Evolutionary conservation across 169 alveolate species (phyloP).

Genomic region (Plasmodium gaboni): DNA sequence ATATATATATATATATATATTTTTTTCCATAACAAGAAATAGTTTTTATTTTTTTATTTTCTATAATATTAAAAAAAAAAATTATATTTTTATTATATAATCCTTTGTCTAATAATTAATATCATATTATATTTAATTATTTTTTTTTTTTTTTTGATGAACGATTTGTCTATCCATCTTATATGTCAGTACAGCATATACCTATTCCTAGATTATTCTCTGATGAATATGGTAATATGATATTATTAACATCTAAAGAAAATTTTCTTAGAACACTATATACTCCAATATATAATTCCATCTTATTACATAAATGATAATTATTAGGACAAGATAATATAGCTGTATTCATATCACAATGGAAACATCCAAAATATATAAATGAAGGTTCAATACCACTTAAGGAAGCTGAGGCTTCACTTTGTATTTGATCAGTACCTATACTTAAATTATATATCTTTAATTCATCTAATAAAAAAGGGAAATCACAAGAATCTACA

Average conservation of each 20-base stretch:
- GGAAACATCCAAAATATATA: slow-evolving; percentile 89
- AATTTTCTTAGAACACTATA: slow-evolving; percentile 63
- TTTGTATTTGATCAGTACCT: slow-evolving; percentile 85
- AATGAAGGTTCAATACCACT: slow-evolving; percentile 91
- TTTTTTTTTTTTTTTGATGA: background rate
- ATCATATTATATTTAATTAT: background rate
- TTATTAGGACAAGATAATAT: slow-evolving; percentile 88
- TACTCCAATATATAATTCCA: slow-evolving; percentile 84
- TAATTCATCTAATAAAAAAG: slow-evolving; percentile 89
- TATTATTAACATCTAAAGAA: slow-evolving; percentile 50
- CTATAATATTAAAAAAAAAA: too few species aligned
- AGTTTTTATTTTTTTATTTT: too few species aligned
- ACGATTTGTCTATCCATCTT: background rate
- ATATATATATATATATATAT: too few species aligned
- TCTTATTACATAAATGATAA: slow-evolving; percentile 90
- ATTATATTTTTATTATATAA: too few species aligned
- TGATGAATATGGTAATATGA: slow-evolving; percentile 59
- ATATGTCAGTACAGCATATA: slow-evolving; percentile 63
- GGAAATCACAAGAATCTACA: slow-evolving; percentile 87
- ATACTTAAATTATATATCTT: slow-evolving; percentile 83
- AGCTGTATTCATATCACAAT: slow-evolving; percentile 86
- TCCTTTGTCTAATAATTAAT: background rate
- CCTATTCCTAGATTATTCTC: slow-evolving; percentile 69
- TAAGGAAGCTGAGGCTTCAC: slow-evolving; percentile 84
- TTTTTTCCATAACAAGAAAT: too few species aligned